Evolutionary conservation across 2,329 filamentous ascomycete genomes (phyloP), one percentile per base, ranked within the genome.

Genomic region (Beauveria scarabaeidicola): DNA sequence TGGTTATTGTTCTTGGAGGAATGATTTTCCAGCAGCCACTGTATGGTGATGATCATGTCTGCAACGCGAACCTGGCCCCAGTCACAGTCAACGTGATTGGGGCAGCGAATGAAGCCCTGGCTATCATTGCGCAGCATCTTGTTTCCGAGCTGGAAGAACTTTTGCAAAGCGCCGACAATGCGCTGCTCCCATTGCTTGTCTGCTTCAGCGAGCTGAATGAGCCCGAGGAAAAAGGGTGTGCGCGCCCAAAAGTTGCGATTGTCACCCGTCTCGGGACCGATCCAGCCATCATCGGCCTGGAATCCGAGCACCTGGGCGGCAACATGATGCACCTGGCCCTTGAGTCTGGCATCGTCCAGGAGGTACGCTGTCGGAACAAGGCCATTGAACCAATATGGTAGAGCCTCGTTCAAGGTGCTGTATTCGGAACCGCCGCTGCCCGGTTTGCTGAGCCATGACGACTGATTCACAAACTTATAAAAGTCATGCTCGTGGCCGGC

Each of bases 331-430:
- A 80, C 76, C 61, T 84, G 80, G 0, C 62, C 65, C 65, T 81
- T 80, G 43, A 70, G 63, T 10, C 63, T 52, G 3, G 61, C 59
- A 66, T 83, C 75, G 41, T 79, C 71, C 1, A 81, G 67, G 0
- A 70, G 68, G 63, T 79, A 85, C 0, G 82, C 81, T 54, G 85
- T 69, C 1, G 81, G 81, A 0, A 85, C 81, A 1, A 84, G 70
- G 2, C 77, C 78, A 64, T 85, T 85, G 68, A 83, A 80, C 80
- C 82, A 85, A 67, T 85, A 85, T 0, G 82, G 80, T 21, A 80
- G 73, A 0, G 75, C 80, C 70, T 85, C 82, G 63, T 83, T 78
- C 8, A 85, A 68, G n/a, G 69, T 71, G 59, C 77, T 81, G 67
- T 85, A 85, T 63, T 84, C 81, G 19, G 71, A 65, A 3, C 78